phyloP scores from a whole-genome alignment of 2,329 filamentous ascomycete species.

The Ceratocystis albifundus region DNA sequence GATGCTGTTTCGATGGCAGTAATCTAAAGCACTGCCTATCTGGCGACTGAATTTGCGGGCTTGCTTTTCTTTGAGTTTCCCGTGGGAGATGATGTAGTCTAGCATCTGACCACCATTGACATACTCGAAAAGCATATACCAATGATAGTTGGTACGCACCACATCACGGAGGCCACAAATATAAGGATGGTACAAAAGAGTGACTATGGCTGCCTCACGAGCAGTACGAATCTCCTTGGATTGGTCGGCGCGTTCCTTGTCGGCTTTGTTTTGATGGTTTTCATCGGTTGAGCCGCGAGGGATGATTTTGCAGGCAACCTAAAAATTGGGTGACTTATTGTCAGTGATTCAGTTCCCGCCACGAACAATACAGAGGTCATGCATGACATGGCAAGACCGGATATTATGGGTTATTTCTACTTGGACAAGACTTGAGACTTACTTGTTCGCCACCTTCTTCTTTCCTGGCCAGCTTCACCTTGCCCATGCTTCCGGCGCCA shows the following conservation, averaged over 20 bases:
- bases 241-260: slow-evolving; percentile 83
- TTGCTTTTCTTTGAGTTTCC: slow-evolving; percentile 94
- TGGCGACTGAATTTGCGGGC: slow-evolving; percentile 95
- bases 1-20: slow-evolving; percentile 96
- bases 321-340: slow-evolving; percentile 15
- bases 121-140: slow-evolving; percentile 99
- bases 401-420: not conserved
- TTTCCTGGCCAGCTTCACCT: slow-evolving; percentile 91
- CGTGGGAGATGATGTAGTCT: slow-evolving; percentile 98
- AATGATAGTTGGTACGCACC: slow-evolving; percentile 91
- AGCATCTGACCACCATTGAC: slow-evolving; percentile 99
- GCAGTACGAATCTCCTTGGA: slow-evolving; percentile 94
- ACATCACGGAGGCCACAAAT: slow-evolving; percentile 94
- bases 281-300: slow-evolving; percentile 83
- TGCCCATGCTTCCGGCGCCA: slow-evolving; percentile 95
- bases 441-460: slow-evolving; percentile 85
- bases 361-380: not conserved
- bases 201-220: slow-evolving; percentile 91
- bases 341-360: not conserved
- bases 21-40: slow-evolving; percentile 91
- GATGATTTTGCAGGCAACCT: slow-evolving; percentile 97
- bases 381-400: not conserved
- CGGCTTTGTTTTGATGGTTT: slow-evolving; percentile 54
- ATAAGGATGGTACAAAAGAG: slow-evolving; percentile 83
- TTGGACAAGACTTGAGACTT: slow-evolving; percentile 30